Percentiles rank a stretch among this genome's conserved stretches.
phyloP scores from a whole-genome alignment of 352 stramenopile species.

The Phytophthora sansomeana region DNA sequence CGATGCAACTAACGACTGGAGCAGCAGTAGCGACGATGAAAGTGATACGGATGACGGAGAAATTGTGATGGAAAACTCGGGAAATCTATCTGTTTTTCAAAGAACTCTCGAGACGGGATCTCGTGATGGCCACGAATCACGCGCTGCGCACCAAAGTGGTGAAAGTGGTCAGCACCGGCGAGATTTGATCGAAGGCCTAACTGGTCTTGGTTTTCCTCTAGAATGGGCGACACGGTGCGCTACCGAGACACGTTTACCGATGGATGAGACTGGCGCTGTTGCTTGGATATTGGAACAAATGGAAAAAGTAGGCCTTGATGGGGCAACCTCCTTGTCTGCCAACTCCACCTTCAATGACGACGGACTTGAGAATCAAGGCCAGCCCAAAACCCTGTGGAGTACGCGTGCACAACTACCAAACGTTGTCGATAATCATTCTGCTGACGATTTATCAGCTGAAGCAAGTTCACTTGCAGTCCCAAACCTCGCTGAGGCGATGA shows the following conservation, averaged over 20 bases:
- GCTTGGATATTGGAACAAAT: slow-evolving; percentile 93
- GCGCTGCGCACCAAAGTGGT: slow-evolving; percentile 14
- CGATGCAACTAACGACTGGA: slow-evolving; percentile 11
- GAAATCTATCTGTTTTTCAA: not conserved
- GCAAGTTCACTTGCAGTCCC: not conserved
- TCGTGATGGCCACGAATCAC: slow-evolving; percentile 14
- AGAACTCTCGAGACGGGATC: not conserved
- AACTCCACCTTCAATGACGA: slow-evolving; percentile 12
- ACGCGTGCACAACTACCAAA: slow-evolving; percentile 24
- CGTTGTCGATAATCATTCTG: slow-evolving; percentile 17
- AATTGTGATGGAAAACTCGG: slow-evolving; percentile 17
- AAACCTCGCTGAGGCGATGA: not conserved
- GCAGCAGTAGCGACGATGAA: slow-evolving; percentile 25
- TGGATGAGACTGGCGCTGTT: slow-evolving; percentile 77
- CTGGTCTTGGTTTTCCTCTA: slow-evolving; percentile 84
- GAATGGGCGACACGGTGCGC: slow-evolving; percentile 81
- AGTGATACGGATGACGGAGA: slow-evolving; percentile 35
- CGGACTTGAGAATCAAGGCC: not conserved
- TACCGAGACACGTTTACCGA: slow-evolving; percentile 48
- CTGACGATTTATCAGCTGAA: slow-evolving; percentile 15
- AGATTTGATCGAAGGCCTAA: slow-evolving; percentile 78
- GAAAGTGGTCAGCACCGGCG: slow-evolving; percentile 38
- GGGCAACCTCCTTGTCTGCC: slow-evolving; percentile 1
- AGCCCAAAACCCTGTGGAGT: slow-evolving; percentile 8
- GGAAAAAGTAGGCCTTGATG: slow-evolving; percentile 62